Conservation (phyloP, 352 stramenopile genomes). For the Globisporangium emineosum region DNA sequence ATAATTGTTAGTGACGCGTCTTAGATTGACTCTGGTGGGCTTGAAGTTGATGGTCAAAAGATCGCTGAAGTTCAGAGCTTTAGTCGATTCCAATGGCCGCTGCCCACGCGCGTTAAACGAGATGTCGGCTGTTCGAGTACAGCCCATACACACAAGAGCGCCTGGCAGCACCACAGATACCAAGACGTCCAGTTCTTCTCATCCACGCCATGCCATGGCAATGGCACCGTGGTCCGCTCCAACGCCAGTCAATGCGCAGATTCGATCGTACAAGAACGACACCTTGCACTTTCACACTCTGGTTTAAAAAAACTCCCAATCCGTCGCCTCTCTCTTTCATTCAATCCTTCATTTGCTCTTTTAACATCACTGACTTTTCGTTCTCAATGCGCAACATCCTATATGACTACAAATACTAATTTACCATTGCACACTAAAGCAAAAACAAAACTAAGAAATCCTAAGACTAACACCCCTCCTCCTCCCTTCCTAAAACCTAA, state of each 20-base stretch:
- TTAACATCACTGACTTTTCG: neutral
- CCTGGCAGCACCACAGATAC: too few species aligned
- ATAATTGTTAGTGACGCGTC: neutral
- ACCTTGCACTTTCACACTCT: neutral
- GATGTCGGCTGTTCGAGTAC: neutral
- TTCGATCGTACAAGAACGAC: too few species aligned
- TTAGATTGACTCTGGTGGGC: neutral
- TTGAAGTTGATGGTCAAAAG: slow-evolving; percentile 5
- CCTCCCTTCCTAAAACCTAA: neutral
- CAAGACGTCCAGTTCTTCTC: too few species aligned
- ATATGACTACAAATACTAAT: slow-evolving; percentile 1
- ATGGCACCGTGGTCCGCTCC: too few species aligned
- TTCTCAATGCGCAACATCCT: neutral
- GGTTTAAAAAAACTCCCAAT: neutral
- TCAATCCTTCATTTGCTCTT: neutral
- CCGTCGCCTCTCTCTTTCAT: neutral
- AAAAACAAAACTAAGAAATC: neutral
- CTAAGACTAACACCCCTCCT: neutral
- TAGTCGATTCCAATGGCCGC: neutral
- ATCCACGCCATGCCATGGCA: too few species aligned
- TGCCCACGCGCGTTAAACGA: neutral
- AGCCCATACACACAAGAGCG: too few species aligned
- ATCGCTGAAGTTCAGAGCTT: neutral
- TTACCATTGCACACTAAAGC: neutral
- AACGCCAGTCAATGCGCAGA: too few species aligned